phyloP scores from a whole-genome alignment of 805 yeast genomes.

The Myxozyma kluyveri region DNA sequence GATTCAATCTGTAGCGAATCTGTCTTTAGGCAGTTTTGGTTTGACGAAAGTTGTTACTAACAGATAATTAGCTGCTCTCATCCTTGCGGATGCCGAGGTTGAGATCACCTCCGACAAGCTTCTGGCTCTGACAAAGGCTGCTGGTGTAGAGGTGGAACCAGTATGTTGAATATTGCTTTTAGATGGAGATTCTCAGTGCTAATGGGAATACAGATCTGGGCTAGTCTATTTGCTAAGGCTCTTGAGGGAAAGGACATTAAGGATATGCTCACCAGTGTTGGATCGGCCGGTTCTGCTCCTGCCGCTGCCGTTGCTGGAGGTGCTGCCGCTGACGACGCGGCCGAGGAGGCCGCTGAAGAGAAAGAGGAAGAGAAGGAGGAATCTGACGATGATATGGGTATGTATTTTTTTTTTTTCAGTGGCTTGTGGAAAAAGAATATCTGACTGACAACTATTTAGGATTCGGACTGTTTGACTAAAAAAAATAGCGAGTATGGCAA shows the following conservation, averaged over 20 bases:
- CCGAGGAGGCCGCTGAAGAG: slow-evolving; percentile 31
- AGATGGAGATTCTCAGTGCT: neutral
- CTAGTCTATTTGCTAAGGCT: slow-evolving; percentile 86
- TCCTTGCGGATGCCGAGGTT: slow-evolving; percentile 94
- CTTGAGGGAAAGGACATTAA: slow-evolving; percentile 78
- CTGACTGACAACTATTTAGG: slow-evolving; percentile 29
- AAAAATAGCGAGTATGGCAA: no score
- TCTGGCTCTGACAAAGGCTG: slow-evolving; percentile 71
- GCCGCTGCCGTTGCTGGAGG: slow-evolving; percentile 67
- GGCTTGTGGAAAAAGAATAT: neutral
- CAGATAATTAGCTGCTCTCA: slow-evolving; percentile 81
- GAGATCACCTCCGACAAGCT: slow-evolving; percentile 89
- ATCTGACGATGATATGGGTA: slow-evolving; percentile 76
- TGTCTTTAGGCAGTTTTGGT: no score
- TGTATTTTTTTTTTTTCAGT: slow-evolving; percentile 38
- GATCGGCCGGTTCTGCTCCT: slow-evolving; percentile 73
- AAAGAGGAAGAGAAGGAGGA: slow-evolving; percentile 34
- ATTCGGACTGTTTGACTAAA: slow-evolving; percentile 69
- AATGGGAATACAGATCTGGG: slow-evolving; percentile 56
- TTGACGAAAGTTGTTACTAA: no score
- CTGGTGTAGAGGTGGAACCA: slow-evolving; percentile 74
- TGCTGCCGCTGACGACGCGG: slow-evolving; percentile 43
- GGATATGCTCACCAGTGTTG: slow-evolving; percentile 66
- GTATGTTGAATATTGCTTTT: slow-evolving; percentile 35
- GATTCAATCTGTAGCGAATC: no score